Conservation (phyloP, 202 grass and related monocot species). For the Elaeis oleifera region DNA sequence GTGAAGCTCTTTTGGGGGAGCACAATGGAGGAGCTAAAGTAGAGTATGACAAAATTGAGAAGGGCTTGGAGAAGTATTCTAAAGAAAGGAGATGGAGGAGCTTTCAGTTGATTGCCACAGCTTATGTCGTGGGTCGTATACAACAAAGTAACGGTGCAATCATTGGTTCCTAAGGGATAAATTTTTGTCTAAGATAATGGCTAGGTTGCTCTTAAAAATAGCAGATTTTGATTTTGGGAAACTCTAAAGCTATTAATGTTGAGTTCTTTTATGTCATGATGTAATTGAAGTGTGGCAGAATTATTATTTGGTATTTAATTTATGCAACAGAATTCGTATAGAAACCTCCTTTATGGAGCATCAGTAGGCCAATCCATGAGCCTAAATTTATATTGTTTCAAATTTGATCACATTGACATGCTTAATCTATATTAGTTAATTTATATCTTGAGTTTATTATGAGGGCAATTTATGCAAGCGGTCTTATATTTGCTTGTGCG, state of each 20-base stretch:
- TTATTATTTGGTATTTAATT: too few species aligned
- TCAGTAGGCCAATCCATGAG: too few species aligned
- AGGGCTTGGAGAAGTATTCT: slow-evolving; percentile 28
- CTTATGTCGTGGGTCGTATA: slow-evolving; percentile 34
- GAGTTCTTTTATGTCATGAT: too few species aligned
- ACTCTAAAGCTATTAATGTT: slow-evolving; percentile 19
- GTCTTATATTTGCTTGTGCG: too few species aligned
- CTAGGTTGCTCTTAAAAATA: slow-evolving; percentile 15
- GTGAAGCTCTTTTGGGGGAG: slow-evolving; percentile 19
- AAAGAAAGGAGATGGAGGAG: slow-evolving; percentile 46
- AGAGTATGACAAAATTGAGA: slow-evolving; percentile 20
- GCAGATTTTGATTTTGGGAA: slow-evolving; percentile 41
- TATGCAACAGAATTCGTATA: too few species aligned
- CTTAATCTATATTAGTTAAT: too few species aligned
- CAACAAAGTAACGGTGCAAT: slow-evolving; percentile 28
- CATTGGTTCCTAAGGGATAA: slow-evolving; percentile 42
- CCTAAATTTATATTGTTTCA: too few species aligned
- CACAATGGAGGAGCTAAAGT: neutral
- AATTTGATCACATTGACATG: too few species aligned
- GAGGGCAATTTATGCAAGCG: too few species aligned
- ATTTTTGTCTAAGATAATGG: slow-evolving; percentile 30
- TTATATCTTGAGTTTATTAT: too few species aligned
- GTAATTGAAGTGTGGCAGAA: too few species aligned
- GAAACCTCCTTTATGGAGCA: too few species aligned
- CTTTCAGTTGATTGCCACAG: slow-evolving; percentile 19